These are phyloP conservation scores for Scutellaria galericulata DNA, from an alignment of 257 asterid genomes.

Conservation along the genomic window DNA sequence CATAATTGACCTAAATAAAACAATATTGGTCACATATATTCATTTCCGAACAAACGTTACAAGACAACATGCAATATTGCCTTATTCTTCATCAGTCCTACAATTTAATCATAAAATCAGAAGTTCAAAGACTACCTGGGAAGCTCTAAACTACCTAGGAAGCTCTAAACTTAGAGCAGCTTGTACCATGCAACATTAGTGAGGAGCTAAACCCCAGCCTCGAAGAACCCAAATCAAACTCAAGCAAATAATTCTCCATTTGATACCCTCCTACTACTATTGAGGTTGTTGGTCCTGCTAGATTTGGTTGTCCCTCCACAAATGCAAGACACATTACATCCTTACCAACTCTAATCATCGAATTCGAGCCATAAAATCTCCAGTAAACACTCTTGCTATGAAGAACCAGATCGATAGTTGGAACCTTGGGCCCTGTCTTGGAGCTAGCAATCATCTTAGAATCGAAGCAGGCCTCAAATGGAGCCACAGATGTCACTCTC, in stretches of 20 bases:
- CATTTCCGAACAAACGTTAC: too few relatives aligned
- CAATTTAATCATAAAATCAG: neutral
- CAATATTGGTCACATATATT: too few relatives aligned
- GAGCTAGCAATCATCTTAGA: slow-evolving; percentile 32
- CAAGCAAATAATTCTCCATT: slow-evolving; percentile 56
- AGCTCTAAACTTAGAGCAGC: slow-evolving; percentile 49
- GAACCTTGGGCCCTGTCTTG: slow-evolving; percentile 47
- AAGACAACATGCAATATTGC: too few relatives aligned
- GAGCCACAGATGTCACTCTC: slow-evolving; percentile 53
- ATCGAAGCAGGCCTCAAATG: slow-evolving; percentile 56
- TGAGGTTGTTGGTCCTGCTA: slow-evolving; percentile 43
- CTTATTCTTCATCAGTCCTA: neutral
- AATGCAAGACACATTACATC: slow-evolving; percentile 54
- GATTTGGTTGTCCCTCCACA: slow-evolving; percentile 41
- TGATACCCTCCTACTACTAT: slow-evolving; percentile 59
- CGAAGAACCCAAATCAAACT: slow-evolving; percentile 50
- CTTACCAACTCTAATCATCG: slow-evolving; percentile 45
- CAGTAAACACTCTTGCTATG: slow-evolving; percentile 38
- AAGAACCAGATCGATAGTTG: slow-evolving; percentile 46
- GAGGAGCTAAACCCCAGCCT: slow-evolving; percentile 53
- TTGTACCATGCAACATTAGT: slow-evolving; percentile 40
- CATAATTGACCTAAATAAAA: too few relatives aligned
- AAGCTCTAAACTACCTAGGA: slow-evolving; percentile 44
- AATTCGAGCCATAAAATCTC: slow-evolving; percentile 53
- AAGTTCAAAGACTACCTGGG: slow-evolving; percentile 11